Percentiles rank a stretch among this genome's conserved stretches.
These are phyloP conservation scores for Calonectria crousiana DNA, from an alignment of 2,329 filamentous ascomycete species.

Conservation along the genomic window DNA sequence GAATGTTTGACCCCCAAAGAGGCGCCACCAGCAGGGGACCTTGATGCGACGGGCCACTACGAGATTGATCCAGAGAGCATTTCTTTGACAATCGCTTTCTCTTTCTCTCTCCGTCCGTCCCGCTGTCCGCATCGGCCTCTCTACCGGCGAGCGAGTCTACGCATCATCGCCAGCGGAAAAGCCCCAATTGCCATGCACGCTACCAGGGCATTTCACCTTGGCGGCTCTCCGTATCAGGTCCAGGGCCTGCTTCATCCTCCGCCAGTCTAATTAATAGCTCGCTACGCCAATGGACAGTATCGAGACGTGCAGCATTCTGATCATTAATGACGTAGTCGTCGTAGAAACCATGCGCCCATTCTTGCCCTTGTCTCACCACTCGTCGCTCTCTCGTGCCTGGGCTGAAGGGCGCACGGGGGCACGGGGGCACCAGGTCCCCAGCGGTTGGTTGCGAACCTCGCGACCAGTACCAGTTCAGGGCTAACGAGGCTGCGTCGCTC, in stretches of 20 bases:
- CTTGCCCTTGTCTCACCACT: conserved; percentile 42
- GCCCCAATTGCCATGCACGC: conserved; percentile 1
- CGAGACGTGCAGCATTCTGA: conserved; percentile 14
- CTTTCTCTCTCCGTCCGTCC: not conserved
- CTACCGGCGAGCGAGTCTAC: not conserved
- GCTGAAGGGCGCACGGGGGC: not conserved
- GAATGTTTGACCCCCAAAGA: conserved; percentile 1
- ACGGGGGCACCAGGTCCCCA: not conserved
- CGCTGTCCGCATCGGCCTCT: not conserved
- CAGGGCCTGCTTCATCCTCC: conserved; percentile 2
- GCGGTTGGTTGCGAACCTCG: conserved; percentile 11
- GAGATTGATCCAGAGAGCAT: not conserved
- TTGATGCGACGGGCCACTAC: not conserved
- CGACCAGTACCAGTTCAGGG: not conserved
- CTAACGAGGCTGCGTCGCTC: not conserved
- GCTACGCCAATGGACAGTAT: not conserved
- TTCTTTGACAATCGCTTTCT: not conserved
- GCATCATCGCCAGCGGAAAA: not conserved
- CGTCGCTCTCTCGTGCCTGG: conserved; percentile 8
- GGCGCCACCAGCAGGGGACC: not conserved
- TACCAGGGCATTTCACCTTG: not conserved
- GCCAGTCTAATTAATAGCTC: not conserved
- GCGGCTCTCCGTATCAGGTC: not conserved
- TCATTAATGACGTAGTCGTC: conserved; percentile 45
- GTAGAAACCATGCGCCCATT: conserved; percentile 44